Conservation (phyloP, 345 rosid species). For the Kandelia obovata region DNA sequence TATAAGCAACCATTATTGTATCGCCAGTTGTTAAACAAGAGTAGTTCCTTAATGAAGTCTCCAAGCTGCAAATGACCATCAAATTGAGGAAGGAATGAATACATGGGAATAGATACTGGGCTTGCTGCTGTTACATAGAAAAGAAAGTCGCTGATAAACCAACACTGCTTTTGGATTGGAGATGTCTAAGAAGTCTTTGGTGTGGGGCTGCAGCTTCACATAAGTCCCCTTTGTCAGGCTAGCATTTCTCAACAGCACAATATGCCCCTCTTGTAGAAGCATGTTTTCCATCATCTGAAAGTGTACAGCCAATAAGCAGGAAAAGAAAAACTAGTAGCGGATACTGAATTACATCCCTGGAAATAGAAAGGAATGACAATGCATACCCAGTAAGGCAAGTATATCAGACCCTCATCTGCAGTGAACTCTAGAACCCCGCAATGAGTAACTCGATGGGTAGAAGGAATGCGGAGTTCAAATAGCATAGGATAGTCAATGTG, state of each 20-base stretch:
- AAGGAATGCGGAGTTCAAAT: conserved; percentile 45
- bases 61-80: conserved; percentile 46
- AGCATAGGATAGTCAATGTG: conserved; percentile 63
- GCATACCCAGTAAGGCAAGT: conserved; percentile 63
- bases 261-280: conserved; percentile 61
- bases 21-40: conserved; percentile 69
- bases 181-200: conserved; percentile 57
- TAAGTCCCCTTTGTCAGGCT: conserved; percentile 58
- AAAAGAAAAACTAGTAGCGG: conserved; percentile 3
- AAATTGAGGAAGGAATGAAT: neutral
- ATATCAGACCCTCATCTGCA: conserved; percentile 63
- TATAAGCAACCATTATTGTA: conserved; percentile 61
- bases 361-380: neutral
- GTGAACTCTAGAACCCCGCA: conserved; percentile 67
- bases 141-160: conserved; percentile 14
- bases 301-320: neutral
- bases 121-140: neutral
- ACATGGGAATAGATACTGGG: neutral
- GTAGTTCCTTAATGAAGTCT: conserved; percentile 64
- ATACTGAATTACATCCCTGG: neutral
- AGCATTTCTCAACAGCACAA: conserved; percentile 39
- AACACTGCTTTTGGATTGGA: conserved; percentile 73
- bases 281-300: conserved; percentile 70
- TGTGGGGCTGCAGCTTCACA: conserved; percentile 65
- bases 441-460: conserved; percentile 40